A percentile compares a stretch with the other conserved stretches of the same genome.
Evolutionary conservation across 192 early-diverging fungal species (phyloP).

Genomic region (Gorgonomyces haynaldii): DNA sequence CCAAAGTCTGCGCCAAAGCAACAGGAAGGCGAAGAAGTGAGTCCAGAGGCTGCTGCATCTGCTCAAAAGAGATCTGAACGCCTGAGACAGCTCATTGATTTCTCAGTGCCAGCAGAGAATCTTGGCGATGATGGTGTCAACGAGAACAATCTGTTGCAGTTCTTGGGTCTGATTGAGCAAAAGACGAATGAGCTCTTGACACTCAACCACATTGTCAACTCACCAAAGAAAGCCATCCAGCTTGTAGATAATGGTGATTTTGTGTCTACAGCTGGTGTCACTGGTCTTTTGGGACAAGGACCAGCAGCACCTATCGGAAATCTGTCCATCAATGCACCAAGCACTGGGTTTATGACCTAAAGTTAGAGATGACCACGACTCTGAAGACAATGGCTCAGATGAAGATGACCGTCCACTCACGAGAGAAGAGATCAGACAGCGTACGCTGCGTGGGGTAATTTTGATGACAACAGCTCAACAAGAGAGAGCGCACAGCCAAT

Average conservation of each 20-base stretch:
- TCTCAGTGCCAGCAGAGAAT: slow-evolving; percentile 14
- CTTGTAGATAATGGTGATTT: slow-evolving; percentile 7
- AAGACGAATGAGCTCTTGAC: slow-evolving; percentile 44
- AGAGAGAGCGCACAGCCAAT: slow-evolving; percentile 7
- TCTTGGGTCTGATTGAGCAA: slow-evolving; percentile 37
- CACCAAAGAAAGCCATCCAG: slow-evolving; percentile 30
- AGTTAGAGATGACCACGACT: slow-evolving; percentile 41
- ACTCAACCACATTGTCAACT: slow-evolving; percentile 35
- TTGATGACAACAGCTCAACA: slow-evolving; percentile 5
- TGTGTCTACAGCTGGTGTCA: slow-evolving; percentile 20
- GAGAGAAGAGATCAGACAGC: slow-evolving; percentile 37
- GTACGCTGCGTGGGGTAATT: slow-evolving; percentile 36
- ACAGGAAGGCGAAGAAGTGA: not conserved
- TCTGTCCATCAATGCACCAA: slow-evolving; percentile 36
- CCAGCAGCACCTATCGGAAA: slow-evolving; percentile 31
- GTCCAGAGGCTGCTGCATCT: not conserved
- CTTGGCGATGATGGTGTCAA: slow-evolving; percentile 24
- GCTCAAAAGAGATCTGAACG: not conserved
- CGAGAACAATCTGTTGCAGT: slow-evolving; percentile 34
- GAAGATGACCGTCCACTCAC: slow-evolving; percentile 47
- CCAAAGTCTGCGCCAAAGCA: not conserved
- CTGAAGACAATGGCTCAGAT: slow-evolving; percentile 34
- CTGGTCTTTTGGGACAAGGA: slow-evolving; percentile 40
- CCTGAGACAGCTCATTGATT: slow-evolving; percentile 11
- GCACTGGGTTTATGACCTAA: slow-evolving; percentile 23